Evolutionary conservation across 805 yeast species (phyloP), one percentile per base, ranked within the genome.

Genomic region (Cyberlindnera meyerae): DNA sequence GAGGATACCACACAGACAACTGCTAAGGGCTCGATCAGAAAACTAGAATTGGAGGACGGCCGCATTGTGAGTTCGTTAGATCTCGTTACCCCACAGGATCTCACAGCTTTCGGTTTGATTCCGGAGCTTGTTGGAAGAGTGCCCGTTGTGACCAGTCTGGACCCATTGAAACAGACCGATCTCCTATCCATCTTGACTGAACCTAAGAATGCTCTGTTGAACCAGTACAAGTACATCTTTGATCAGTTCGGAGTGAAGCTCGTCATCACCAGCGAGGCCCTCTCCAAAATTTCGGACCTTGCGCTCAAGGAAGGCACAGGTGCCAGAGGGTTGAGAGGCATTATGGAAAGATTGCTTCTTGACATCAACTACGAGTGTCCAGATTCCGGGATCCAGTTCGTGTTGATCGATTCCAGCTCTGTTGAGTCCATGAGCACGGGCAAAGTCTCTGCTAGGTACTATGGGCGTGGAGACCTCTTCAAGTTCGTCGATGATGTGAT

Each of bases 71-170:
- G 71, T 2, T 71, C 77, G 0, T 51, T 76, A 21, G 70, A 68
- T 18, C 43, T 68, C 11, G 68, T 70, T 0, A 63, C 73, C 1
- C 72, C 79, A 3, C 65, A 66, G 27, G 82, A 77, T 46, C 49
- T 77, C 22, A 66, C 68, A 1, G 47, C 66, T 22, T 77, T 55
- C 52, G 82, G 82, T 1, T 44, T 77, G 52, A 75, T 77, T 22
- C 82, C 82, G 1, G 82, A 77, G 48, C 53, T 77, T 4, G 62
- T 76, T 16, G 82, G 82, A 5, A 61, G 82, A 43, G 72, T 76
- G 9, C 82, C 82, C 2, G 60, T 73, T 3, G 61, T 75, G 4
- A 66, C 79, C 0, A 68, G 75, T 1, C 49, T 76, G 29, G 63
- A 66, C 30, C 68, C 75, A 5, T 54, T 77, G 27, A 57, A 69